Evolutionary conservation across 352 stramenopile species (phyloP).

Genomic region (Globisporangium iwayamae): DNA sequence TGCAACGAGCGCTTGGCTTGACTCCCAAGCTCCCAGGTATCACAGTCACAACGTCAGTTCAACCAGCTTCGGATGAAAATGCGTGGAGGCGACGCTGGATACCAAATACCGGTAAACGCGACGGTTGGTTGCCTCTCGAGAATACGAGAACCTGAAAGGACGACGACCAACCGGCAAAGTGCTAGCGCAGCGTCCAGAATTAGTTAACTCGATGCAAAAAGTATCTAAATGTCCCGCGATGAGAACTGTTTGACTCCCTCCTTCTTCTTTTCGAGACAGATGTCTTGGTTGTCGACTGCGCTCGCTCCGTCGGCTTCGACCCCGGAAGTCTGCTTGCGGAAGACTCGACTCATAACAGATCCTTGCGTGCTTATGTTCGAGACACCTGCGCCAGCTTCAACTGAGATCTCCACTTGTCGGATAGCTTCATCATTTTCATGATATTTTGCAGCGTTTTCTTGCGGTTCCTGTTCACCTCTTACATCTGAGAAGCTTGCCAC

Average conservation of each 20-base stretch:
- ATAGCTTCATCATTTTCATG: background rate
- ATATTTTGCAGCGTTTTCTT: background rate
- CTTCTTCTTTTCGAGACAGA: background rate
- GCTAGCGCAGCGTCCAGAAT: background rate
- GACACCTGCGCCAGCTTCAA: background rate
- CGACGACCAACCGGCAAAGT: background rate
- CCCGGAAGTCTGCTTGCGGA: conserved; percentile 8
- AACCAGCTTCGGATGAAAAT: background rate
- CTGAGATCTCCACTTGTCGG: background rate
- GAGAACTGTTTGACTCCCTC: background rate
- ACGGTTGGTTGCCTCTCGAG: background rate
- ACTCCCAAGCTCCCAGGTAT: background rate
- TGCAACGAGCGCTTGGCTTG: background rate
- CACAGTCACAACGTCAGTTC: background rate
- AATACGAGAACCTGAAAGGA: background rate
- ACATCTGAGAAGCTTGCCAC: background rate
- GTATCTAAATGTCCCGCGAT: background rate
- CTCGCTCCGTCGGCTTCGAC: background rate
- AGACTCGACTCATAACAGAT: conserved; percentile 31
- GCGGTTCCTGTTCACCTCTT: background rate
- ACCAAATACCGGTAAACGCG: background rate
- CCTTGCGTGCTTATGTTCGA: conserved; percentile 1
- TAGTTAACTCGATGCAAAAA: background rate
- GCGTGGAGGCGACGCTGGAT: background rate
- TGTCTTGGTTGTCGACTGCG: background rate